Percentiles rank a stretch among this genome's conserved stretches.
phyloP scores from a whole-genome alignment of 2,329 filamentous ascomycete genomes.

The Xylariaceae sp. region DNA sequence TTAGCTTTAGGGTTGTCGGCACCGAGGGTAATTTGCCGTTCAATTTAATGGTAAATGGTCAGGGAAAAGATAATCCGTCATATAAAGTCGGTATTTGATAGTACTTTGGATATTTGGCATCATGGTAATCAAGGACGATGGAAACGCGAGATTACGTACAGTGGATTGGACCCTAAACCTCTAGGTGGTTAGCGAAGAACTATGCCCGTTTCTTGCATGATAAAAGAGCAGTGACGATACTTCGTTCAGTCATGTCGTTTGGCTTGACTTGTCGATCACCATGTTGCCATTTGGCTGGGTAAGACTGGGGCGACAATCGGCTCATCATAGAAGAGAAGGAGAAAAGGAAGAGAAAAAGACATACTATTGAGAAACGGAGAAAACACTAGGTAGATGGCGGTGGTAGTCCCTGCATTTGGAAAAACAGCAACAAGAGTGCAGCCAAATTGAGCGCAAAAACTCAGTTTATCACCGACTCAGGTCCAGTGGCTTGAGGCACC shows the following conservation, averaged over 20 bases:
- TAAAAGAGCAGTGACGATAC: conserved; percentile 2
- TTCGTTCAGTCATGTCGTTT: conserved; percentile 54
- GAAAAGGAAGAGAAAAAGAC: conserved; percentile 15
- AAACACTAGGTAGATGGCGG: no score
- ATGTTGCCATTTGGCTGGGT: conserved; percentile 47
- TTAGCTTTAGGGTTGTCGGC: neutral
- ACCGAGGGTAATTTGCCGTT: neutral
- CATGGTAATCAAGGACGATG: conserved; percentile 37
- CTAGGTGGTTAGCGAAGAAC: conserved; percentile 29
- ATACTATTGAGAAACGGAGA: no score
- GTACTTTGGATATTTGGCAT: conserved; percentile 50
- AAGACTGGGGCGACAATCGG: conserved; percentile 65
- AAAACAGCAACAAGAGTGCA: no score
- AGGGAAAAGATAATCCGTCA: conserved; percentile 43
- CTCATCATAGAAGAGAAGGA: conserved; percentile 54
- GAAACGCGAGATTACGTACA: neutral
- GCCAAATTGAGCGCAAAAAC: no score
- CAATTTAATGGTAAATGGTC: neutral
- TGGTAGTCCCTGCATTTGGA: no score
- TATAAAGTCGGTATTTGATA: conserved; percentile 53
- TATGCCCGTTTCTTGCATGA: neutral
- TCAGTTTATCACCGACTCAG: no score
- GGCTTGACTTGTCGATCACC: conserved; percentile 63
- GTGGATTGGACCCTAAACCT: conserved; percentile 1
- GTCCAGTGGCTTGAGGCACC: no score